These are phyloP conservation scores for Cystobasidium slooffiae DNA, from an alignment of 1,284 basidiomycete genomes.

Conservation along the genomic window DNA sequence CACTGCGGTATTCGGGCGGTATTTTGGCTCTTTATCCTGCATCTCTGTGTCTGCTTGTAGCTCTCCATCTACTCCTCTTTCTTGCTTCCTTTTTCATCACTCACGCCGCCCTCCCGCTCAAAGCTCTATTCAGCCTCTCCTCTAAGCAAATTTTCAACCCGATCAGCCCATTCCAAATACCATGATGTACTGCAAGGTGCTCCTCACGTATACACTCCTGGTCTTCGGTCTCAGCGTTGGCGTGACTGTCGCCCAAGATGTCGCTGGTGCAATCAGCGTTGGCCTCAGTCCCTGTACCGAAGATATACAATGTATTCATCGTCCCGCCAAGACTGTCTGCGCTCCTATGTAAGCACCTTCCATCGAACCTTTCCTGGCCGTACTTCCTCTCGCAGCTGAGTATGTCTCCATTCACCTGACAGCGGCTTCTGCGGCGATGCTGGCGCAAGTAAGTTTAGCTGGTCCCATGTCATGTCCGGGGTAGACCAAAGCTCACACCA, in stretches of 20 bases:
- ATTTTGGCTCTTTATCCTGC: too few relatives aligned
- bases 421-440: constrained; percentile 19
- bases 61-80: too few relatives aligned
- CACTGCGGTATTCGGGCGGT: too few relatives aligned
- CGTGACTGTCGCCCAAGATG: background rate
- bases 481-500: too few relatives aligned
- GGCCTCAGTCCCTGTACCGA: background rate
- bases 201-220: background rate
- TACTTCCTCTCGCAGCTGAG: background rate
- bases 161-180: background rate
- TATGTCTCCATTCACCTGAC: background rate
- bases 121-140: background rate
- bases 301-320: background rate
- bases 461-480: background rate
- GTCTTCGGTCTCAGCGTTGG: background rate
- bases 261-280: background rate
- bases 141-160: background rate
- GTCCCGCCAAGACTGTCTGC: background rate
- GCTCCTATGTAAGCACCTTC: constrained; percentile 1
- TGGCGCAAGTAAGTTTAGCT: constrained; percentile 7
- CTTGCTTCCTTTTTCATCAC: too few relatives aligned
- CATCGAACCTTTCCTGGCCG: background rate
- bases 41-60: too few relatives aligned
- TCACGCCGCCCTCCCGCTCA: too few relatives aligned
- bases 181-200: background rate